Base-by-base conservation (phyloP, 2,329 filamentous ascomycete species). In the Pseudogymnoascus sp. region DNA sequence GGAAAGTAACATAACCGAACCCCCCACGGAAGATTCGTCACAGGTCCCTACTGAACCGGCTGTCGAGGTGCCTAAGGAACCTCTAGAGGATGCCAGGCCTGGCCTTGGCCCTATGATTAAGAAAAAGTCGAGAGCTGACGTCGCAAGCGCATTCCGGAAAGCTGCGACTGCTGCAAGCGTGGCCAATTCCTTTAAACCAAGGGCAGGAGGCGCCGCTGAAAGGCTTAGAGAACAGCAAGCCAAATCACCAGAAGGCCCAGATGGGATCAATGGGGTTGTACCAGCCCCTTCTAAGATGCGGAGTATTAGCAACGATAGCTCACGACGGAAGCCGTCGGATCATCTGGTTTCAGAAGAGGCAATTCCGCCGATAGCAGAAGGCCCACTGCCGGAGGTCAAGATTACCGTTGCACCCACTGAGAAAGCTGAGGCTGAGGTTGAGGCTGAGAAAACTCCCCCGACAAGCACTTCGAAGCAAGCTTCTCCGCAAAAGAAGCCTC, bases 181-280 rank as follows among this genome's bases (percentile, higher is more conserved):
- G 1, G 68, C 71, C 42, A 69, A 77, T 63, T 83, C 84, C 16
- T 97, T 97, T 78, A 96, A 93, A 71, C 93, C 93, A 18, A 86
- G 93, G 64, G 87, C 88, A 36, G 93, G 93, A 64, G 93, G 93
- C 67, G 93, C 91, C 21, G 92, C 87, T 61, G 91, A 96, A 66
- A 88, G 89, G 61, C 78, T 96, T 6, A 66, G 70, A 63, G 80
- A 82, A 66, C 78, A 81, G 37, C 82, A 85, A 63, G 79, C 78
- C 66, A 85, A 83, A 63, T 74, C 76, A n/a, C 77, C 76, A 2
- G 84, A 89, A 23, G 91, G 89, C 4, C 89, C 91, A 5, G 93
- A 97, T 77, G 93, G 93, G 2, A 96, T 97, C 67, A 96, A 89
- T 11, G 85, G 88, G 40, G 93, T 97, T 38, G 89, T 97, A 21